Evolutionary conservation across 257 asterid species (phyloP).

Genomic region (Gynochthodes officinalis): DNA sequence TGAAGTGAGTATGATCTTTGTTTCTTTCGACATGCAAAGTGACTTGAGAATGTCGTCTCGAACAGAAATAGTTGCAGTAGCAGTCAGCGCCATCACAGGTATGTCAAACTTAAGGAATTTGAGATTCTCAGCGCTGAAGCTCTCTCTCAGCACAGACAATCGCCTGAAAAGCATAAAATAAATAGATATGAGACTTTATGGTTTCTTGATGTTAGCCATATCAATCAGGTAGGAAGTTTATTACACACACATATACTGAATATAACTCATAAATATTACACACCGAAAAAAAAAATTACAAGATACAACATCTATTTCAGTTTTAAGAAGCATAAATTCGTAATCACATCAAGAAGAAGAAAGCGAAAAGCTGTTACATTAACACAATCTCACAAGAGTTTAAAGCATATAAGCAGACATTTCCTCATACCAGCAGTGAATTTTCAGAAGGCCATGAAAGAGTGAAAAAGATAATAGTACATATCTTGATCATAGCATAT

Average conservation of each 20-base stretch:
- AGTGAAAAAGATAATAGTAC: too few relatives aligned
- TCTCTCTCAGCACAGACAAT: constrained; percentile 61
- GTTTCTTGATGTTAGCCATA: neutral
- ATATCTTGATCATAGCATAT: neutral
- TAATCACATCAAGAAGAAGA: neutral
- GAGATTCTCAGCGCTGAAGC: constrained; percentile 47
- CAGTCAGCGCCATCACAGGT: constrained; percentile 81
- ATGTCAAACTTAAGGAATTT: constrained; percentile 63
- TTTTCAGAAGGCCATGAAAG: too few relatives aligned
- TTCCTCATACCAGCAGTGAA: constrained; percentile 1
- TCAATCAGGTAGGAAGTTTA: neutral
- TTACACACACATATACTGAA: neutral
- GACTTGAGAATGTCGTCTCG: constrained; percentile 78
- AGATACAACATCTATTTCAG: neutral
- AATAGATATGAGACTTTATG: constrained; percentile 4
- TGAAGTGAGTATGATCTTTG: constrained; percentile 52
- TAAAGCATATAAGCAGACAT: neutral
- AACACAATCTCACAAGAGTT: neutral
- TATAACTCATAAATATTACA: neutral
- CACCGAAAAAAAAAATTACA: neutral
- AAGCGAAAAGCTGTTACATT: neutral
- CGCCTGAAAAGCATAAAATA: constrained; percentile 42
- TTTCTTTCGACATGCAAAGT: constrained; percentile 51
- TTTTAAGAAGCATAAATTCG: neutral
- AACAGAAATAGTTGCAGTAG: constrained; percentile 66